Evolutionary conservation across 345 rosid genomes (phyloP).

Genomic region (Mallotus nudiflorus): DNA sequence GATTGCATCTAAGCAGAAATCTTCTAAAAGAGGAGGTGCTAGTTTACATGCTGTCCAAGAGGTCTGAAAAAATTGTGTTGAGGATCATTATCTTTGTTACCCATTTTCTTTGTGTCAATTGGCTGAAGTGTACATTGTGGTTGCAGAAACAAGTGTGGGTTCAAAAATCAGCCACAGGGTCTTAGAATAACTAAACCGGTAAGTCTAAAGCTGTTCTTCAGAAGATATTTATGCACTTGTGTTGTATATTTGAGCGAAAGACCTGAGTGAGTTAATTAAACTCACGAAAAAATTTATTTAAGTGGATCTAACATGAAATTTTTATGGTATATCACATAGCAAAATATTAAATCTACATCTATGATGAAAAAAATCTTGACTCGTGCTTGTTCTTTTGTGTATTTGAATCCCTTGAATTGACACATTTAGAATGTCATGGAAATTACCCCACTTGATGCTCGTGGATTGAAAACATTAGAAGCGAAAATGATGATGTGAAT

Average conservation of each 20-base stretch:
- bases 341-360: no score
- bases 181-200: conserved; percentile 24
- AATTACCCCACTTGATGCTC: no score
- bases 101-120: conserved; percentile 5
- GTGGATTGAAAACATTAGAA: no score
- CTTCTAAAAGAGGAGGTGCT: conserved; percentile 39
- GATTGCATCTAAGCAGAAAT: conserved; percentile 25
- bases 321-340: no score
- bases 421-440: no score
- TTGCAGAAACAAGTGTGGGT: conserved; percentile 71
- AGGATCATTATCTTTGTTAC: background rate
- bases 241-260: background rate
- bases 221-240: background rate
- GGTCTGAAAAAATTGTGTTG: conserved; percentile 23
- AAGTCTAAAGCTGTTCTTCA: background rate
- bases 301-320: background rate
- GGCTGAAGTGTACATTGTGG: background rate
- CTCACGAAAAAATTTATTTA: background rate
- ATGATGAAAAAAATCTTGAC: no score
- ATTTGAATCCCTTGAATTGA: no score
- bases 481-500: no score
- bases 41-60: conserved; percentile 42
- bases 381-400: no score
- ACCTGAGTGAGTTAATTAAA: background rate
- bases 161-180: conserved; percentile 55